Percentiles rank a stretch among this genome's conserved stretches.
Evolutionary conservation across 2,329 filamentous ascomycete genomes (phyloP).

Genomic region (Plenodomus tracheiphilus): DNA sequence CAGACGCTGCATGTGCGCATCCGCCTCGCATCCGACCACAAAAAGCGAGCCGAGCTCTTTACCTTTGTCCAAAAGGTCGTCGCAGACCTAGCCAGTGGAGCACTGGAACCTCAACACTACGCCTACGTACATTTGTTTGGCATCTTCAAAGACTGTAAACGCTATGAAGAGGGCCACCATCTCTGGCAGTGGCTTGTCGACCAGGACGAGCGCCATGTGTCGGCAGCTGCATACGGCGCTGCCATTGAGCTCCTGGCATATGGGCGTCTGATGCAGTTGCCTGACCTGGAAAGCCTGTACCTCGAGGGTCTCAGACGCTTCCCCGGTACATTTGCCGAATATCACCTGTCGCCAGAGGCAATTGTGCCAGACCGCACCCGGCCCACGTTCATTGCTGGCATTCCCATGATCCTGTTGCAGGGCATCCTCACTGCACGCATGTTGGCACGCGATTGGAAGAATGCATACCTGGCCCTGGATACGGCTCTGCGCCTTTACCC

Average conservation of each 20-base stretch:
- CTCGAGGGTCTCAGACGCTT: constrained; percentile 51
- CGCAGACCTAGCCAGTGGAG: constrained; percentile 43
- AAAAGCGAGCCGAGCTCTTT: constrained; percentile 13
- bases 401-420: constrained; percentile 51
- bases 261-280: constrained; percentile 42
- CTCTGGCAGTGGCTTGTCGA: constrained; percentile 55
- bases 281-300: constrained; percentile 52
- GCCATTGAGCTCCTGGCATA: constrained; percentile 55
- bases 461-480: constrained; percentile 56
- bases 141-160: constrained; percentile 51
- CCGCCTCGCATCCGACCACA: constrained; percentile 21
- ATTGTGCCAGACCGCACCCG: constrained; percentile 49
- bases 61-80: constrained; percentile 45
- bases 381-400: constrained; percentile 34
- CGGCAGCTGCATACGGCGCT: constrained; percentile 51
- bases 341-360: constrained; percentile 53
- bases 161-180: constrained; percentile 41
- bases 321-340: constrained; percentile 51
- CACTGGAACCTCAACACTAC: constrained; percentile 40
- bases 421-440: constrained; percentile 54
- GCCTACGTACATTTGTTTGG: constrained; percentile 53
- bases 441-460: constrained; percentile 50
- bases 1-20: constrained; percentile 42
- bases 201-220: constrained; percentile 48
- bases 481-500: constrained; percentile 53